Evolutionary conservation across 176 grass and related monocot species (phyloP).

Genomic region (Eremochloa ophiuroides): DNA sequence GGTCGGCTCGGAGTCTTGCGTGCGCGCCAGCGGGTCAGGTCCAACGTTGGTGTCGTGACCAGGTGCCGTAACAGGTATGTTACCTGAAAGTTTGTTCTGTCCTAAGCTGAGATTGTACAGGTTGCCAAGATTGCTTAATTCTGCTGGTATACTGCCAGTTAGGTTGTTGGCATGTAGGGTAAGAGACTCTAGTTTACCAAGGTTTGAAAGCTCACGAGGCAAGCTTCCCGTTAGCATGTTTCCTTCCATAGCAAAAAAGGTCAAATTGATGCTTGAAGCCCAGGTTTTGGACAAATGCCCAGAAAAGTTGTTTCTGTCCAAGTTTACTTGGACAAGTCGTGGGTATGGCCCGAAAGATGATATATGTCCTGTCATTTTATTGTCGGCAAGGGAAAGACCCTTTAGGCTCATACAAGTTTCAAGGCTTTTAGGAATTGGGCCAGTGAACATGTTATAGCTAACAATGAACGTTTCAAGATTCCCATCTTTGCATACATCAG

Average conservation of each 20-base stretch:
- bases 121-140: not conserved
- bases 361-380: slow-evolving; percentile 20
- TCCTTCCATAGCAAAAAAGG: not conserved
- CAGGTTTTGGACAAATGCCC: not conserved
- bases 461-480: not conserved
- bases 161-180: not conserved
- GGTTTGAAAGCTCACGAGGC: not conserved
- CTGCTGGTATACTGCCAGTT: not conserved
- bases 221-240: not conserved
- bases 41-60: too few species aligned
- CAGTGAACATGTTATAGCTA: not conserved
- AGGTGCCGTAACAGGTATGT: too few species aligned
- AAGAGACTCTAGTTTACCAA: not conserved
- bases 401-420: not conserved
- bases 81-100: not conserved
- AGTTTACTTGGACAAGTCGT: not conserved
- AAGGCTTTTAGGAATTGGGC: not conserved
- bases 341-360: slow-evolving; percentile 12
- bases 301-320: not conserved
- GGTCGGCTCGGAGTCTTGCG: too few species aligned
- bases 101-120: not conserved
- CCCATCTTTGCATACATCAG: not conserved
- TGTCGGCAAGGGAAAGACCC: accelerated
- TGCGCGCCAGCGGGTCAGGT: too few species aligned
- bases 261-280: not conserved